phyloP scores from a whole-genome alignment of 176 grass and related monocot species.

The Oryza glaberrima region DNA sequence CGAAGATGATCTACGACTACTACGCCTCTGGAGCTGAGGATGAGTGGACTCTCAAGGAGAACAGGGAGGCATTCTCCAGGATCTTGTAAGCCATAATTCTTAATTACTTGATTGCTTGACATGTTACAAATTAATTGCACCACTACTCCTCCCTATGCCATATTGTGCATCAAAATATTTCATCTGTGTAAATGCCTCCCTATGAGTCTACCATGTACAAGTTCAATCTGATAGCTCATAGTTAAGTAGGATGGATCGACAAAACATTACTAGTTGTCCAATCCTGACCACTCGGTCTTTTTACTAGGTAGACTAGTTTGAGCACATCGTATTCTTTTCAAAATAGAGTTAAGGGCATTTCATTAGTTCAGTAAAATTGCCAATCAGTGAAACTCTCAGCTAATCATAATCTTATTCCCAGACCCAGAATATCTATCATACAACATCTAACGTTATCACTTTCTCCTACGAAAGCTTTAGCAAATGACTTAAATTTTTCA shows the following conservation, averaged over 20 bases:
- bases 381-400: background rate
- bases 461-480: background rate
- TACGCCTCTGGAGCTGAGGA: constrained; percentile 88
- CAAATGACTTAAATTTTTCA: background rate
- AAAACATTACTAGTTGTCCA: background rate
- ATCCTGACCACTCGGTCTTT: background rate
- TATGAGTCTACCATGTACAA: background rate
- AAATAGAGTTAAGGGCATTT: background rate
- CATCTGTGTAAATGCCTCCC: background rate
- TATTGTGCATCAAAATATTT: background rate
- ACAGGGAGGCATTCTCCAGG: constrained; percentile 83
- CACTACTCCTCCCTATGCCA: background rate
- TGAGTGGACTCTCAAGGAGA: constrained; percentile 91
- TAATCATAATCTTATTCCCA: background rate
- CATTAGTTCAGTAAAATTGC: background rate
- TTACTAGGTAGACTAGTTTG: background rate
- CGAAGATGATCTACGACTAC: constrained; percentile 83
- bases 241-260: background rate
- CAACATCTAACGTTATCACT: background rate
- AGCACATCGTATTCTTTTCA: background rate
- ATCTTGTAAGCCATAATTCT: constrained; percentile 65
- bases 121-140: background rate
- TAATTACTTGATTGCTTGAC: background rate
- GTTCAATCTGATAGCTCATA: background rate
- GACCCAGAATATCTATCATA: background rate